Evolutionary conservation across 176 grass and related monocot genomes (phyloP), one percentile per base, ranked within the genome.

Genomic region (Oryza nivara): DNA sequence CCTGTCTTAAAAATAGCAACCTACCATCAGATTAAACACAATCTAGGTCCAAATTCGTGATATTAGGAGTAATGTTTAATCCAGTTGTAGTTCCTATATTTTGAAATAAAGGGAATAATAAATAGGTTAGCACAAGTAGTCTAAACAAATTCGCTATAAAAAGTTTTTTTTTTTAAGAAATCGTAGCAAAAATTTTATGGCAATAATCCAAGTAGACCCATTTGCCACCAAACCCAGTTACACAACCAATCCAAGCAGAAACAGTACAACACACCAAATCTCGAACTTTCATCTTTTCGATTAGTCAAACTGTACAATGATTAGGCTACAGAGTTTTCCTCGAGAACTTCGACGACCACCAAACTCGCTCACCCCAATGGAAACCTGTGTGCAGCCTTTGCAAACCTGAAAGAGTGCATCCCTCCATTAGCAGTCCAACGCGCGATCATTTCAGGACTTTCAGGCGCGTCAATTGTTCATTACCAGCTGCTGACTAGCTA

Each of bases 251-350:
- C 60, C 26, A 75, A 44, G 34, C 14, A 80, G 15, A 11, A 28
- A 90, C 48, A 65, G 20, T 26, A 64, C 79, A 78, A 22, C 61
- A 30, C 16, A 90, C 9, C 47, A 74, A 49, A 83, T 14, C 61
- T 7, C 69, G 70, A 17, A 40, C 51, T 80, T 15, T 74, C 47
- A 79, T 14, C 60, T 51, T 12, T 79, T 65, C 79, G 79, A 28
- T 83, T 52, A 76, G 84, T 83, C 30, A 79, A 88, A 86, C 67
- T 90, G 41, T 87, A 90, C 89, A 87, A 87, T 40, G 36, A 75
- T 26, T 34, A 73, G 17, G 65, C 80, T 52, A 9, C 49, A 80
- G 74, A 75, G 60, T 73, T 65, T 25, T 75, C n/a, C 26, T 75
- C 67, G 20, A 67, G 49, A 15, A 5, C 49, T 47, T 52, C 22